phyloP scores from a whole-genome alignment of 2,329 filamentous ascomycete genomes.

The Periglandula ipomoeae region DNA sequence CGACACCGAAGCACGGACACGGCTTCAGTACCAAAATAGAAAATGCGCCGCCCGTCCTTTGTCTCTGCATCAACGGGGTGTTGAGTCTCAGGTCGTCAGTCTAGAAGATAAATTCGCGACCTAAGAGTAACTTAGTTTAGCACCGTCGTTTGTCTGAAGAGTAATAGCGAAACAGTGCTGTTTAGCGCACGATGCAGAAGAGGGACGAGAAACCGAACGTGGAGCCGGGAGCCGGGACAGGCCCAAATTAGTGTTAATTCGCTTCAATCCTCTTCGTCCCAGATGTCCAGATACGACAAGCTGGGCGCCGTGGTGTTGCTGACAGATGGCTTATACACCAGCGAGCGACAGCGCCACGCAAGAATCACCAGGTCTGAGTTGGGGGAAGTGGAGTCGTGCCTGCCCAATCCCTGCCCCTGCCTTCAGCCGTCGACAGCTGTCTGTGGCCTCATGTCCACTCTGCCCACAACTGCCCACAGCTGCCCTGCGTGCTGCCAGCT shows the following conservation, averaged over 20 bases:
- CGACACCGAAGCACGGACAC: not conserved
- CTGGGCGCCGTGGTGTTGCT: not conserved
- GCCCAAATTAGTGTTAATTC: not conserved
- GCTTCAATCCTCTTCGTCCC: no score
- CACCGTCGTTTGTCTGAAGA: no score
- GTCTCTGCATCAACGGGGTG: no score
- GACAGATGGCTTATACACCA: not conserved
- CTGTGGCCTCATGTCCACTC: not conserved
- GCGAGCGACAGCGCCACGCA: not conserved
- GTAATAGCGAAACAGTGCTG: no score
- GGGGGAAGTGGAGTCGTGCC: not conserved
- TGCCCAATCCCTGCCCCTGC: not conserved
- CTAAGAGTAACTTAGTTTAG: no score
- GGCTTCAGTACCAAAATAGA: no score
- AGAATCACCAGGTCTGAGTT: constrained; percentile 2
- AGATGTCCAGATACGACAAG: not conserved
- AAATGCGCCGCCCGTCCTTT: no score
- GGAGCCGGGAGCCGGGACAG: not conserved
- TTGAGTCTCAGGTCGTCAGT: no score
- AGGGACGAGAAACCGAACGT: not conserved
- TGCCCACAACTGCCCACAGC: not conserved
- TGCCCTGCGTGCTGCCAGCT: not conserved
- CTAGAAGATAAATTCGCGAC: no score
- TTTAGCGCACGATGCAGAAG: not conserved
- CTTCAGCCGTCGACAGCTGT: not conserved